These are phyloP conservation scores for Rhododendron henanense DNA, from an alignment of 148 eudicot genomes.

Conservation along the genomic window DNA sequence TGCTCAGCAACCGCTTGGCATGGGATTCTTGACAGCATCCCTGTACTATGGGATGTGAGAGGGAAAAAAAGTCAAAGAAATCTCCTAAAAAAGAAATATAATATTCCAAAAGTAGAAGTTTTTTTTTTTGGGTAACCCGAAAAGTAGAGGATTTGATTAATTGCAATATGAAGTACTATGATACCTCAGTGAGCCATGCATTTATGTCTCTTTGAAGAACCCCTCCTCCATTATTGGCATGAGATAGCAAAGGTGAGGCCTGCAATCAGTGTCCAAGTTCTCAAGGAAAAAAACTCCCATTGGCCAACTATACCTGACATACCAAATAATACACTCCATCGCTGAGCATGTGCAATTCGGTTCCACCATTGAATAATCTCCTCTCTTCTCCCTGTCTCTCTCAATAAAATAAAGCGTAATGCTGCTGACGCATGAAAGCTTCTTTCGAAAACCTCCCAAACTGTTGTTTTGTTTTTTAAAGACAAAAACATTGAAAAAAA, in stretches of 20 bases:
- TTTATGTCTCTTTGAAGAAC: neutral
- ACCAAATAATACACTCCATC: slow-evolving; percentile 11
- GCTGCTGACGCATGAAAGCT: neutral
- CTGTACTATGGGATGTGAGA: neutral
- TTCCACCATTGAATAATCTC: neutral
- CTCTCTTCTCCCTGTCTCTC: neutral
- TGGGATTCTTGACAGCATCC: no score
- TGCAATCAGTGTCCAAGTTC: neutral
- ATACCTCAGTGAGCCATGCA: neutral
- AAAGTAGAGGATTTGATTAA: neutral
- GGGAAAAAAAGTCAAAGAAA: neutral
- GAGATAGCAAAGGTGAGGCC: neutral
- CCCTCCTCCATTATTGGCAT: neutral
- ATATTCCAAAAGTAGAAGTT: neutral
- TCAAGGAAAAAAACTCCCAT: neutral
- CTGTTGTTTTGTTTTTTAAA: neutral
- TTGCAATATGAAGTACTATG: neutral
- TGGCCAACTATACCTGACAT: slow-evolving; percentile 8
- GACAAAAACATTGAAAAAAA: neutral
- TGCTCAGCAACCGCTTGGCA: no score
- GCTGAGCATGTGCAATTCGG: slow-evolving; percentile 1
- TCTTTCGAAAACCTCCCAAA: neutral
- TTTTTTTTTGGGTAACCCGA: neutral
- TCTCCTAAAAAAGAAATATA: neutral
- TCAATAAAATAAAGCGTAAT: no score